phyloP scores from a whole-genome alignment of 2,329 filamentous ascomycete genomes.

The Botrytis fabae region DNA sequence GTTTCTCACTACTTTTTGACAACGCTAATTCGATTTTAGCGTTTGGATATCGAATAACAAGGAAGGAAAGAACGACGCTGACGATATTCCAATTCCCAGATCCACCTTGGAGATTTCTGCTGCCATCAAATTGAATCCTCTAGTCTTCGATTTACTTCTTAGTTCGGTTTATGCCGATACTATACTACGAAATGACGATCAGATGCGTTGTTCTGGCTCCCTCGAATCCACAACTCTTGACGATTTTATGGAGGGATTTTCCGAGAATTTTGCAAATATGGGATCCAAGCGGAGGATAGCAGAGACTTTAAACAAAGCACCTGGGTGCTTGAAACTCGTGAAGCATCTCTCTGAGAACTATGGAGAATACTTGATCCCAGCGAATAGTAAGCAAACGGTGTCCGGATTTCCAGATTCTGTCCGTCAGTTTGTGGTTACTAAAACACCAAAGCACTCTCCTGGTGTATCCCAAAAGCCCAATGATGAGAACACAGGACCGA shows the following conservation, averaged over 20 bases:
- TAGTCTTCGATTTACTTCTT: background rate
- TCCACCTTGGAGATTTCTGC: background rate
- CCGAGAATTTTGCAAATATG: background rate
- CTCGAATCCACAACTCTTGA: no score
- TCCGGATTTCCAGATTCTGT: background rate
- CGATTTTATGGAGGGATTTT: background rate
- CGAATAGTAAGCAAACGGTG: background rate
- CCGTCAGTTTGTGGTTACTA: background rate
- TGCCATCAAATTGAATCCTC: background rate
- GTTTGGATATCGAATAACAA: background rate
- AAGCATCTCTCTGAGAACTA: background rate
- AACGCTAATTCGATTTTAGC: background rate
- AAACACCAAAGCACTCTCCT: background rate
- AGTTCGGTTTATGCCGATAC: background rate
- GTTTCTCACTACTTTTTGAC: background rate
- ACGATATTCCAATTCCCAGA: background rate
- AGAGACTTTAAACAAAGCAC: background rate
- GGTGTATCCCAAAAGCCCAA: background rate
- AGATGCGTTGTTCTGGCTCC: no score
- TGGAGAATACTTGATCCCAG: background rate
- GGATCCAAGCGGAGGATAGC: background rate
- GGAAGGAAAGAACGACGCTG: background rate
- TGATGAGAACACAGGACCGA: background rate
- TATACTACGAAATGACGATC: fast-evolving
- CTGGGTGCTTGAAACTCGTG: background rate